Conservation (phyloP, 148 eudicot genomes). For the Diospyros kaki region DNA sequence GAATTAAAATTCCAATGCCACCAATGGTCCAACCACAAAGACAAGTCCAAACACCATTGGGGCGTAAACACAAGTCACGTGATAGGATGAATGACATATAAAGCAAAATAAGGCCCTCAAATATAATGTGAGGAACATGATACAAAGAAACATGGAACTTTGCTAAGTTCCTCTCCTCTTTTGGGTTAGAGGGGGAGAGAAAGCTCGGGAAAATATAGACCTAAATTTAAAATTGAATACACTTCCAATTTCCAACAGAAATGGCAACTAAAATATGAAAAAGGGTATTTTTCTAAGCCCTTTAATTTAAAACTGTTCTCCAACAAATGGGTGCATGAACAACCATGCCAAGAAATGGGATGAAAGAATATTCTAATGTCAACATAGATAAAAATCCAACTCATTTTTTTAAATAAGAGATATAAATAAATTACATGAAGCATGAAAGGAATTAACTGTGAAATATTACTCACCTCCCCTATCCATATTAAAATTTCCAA, state of each 20-base stretch:
- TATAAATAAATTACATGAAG: background rate
- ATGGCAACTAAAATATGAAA: background rate
- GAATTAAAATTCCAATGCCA: background rate
- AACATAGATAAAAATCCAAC: background rate
- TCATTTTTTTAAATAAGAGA: background rate
- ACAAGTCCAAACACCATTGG: background rate
- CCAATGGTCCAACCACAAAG: background rate
- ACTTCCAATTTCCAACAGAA: background rate
- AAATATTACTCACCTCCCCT: constrained; percentile 65
- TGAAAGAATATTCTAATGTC: background rate
- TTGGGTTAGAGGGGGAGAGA: too few species aligned
- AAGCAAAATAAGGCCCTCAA: background rate
- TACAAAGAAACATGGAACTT: background rate
- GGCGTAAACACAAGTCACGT: background rate
- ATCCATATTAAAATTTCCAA: constrained; percentile 89
- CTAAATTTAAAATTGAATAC: background rate
- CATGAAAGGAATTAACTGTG: background rate
- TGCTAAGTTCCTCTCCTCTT: background rate
- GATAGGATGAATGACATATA: background rate
- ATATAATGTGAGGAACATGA: background rate
- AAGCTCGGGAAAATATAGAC: too few species aligned
- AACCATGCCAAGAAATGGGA: background rate
- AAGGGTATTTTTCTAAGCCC: background rate
- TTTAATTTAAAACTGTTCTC: background rate
- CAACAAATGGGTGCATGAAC: background rate